Conservation (phyloP, 2,329 filamentous ascomycete species). For the Aspergillus spinulosporus region DNA sequence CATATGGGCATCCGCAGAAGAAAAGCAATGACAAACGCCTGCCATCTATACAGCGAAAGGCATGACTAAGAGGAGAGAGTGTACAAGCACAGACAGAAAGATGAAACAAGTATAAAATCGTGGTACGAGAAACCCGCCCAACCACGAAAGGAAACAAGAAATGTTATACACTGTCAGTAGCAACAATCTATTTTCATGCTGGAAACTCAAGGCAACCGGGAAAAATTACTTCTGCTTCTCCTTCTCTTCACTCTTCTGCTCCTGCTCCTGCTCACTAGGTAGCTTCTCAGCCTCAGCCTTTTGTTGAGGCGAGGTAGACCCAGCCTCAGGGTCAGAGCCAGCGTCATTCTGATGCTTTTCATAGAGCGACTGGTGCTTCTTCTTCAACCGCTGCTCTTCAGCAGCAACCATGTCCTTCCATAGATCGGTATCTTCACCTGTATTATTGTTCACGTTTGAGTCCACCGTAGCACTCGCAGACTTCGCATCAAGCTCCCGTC, state of each 20-base stretch:
- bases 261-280: constrained; percentile 4
- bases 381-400: constrained; percentile 48
- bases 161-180: not conserved
- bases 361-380: constrained; percentile 41
- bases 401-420: constrained; percentile 67
- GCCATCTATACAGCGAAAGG: not conserved
- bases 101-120: not conserved
- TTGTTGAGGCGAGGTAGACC: constrained; percentile 1
- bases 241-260: constrained; percentile 11
- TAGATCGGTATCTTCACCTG: constrained; percentile 84
- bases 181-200: constrained; percentile 1
- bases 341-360: constrained; percentile 15
- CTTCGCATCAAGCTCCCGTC: constrained; percentile 40
- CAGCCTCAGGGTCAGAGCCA: not conserved
- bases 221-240: constrained; percentile 7
- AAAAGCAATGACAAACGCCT: not conserved
- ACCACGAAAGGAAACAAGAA: not conserved
- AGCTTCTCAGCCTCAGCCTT: constrained; percentile 7
- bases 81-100: not conserved
- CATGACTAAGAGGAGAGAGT: constrained; percentile 8
- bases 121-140: constrained; percentile 11
- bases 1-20: not conserved
- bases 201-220: not conserved
- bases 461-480: constrained; percentile 68
- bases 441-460: constrained; percentile 34